A percentile compares a stretch with the other conserved stretches of the same genome.
Evolutionary conservation across 2,329 filamentous ascomycete species (phyloP).

Genomic region (Hypoxylon rubiginosum): DNA sequence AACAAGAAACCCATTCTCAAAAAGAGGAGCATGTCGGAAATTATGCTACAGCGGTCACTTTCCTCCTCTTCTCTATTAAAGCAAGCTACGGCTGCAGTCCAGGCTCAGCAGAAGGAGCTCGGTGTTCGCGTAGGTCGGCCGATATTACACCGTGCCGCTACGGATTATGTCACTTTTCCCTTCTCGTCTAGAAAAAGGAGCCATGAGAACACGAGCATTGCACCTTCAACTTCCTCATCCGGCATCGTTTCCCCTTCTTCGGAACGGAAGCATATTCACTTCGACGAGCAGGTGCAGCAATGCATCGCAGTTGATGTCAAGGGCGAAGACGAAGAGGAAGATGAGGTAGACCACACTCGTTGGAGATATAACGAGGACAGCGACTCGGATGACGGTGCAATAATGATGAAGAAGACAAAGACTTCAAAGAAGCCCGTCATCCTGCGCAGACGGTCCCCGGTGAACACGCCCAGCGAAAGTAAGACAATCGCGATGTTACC

Average conservation of each 20-base stretch:
- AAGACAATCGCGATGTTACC: slow-evolving; percentile 91
- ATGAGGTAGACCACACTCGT: slow-evolving; percentile 63
- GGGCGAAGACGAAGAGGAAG: slow-evolving; percentile 80
- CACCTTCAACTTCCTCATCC: slow-evolving; percentile 78
- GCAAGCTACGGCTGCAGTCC: slow-evolving; percentile 87
- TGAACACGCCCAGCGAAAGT: slow-evolving; percentile 71
- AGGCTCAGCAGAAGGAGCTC: slow-evolving; percentile 79
- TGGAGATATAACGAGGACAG: slow-evolving; percentile 65
- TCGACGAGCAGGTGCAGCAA: slow-evolving; percentile 95
- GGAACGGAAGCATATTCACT: slow-evolving; percentile 90
- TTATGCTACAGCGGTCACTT: slow-evolving; percentile 90
- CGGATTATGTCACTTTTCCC: slow-evolving; percentile 76
- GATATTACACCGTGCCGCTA: slow-evolving; percentile 72
- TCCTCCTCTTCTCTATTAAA: slow-evolving; percentile 91
- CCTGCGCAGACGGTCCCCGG: slow-evolving; percentile 57
- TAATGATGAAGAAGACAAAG: slow-evolving; percentile 83
- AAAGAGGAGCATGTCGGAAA: slow-evolving; percentile 95
- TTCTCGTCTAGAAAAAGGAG: slow-evolving; percentile 73
- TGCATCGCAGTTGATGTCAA: slow-evolving; percentile 94
- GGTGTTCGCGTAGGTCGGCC: slow-evolving; percentile 64
- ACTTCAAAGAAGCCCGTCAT: slow-evolving; percentile 70
- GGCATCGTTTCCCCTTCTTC: slow-evolving; percentile 74
- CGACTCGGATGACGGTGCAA: slow-evolving; percentile 80
- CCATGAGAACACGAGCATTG: slow-evolving; percentile 73
- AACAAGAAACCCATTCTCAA: slow-evolving; percentile 94